These are phyloP conservation scores for Vitellaria paradoxa DNA, from an alignment of 179 eudicot genomes.

Conservation along the genomic window DNA sequence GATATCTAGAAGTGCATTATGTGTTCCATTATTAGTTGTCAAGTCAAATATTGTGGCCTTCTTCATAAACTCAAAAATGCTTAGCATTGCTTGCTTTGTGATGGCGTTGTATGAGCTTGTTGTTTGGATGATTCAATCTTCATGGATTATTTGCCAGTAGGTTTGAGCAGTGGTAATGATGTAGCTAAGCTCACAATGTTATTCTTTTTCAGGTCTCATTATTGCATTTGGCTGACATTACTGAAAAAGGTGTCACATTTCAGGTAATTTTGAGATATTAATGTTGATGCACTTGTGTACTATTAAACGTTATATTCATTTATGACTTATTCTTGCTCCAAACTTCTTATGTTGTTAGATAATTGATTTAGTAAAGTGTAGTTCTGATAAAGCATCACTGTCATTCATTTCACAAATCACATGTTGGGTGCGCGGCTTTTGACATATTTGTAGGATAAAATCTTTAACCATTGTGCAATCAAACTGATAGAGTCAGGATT, in stretches of 20 bases:
- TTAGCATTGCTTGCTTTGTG: not conserved
- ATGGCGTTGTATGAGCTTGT: not conserved
- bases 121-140: not conserved
- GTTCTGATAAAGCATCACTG: not conserved
- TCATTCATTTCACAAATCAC: not conserved
- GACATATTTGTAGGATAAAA: not conserved
- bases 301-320: not conserved
- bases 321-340: not conserved
- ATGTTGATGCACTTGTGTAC: not conserved
- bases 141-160: slow-evolving; percentile 2
- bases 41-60: not conserved
- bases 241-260: slow-evolving; percentile 86
- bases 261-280: slow-evolving; percentile 47
- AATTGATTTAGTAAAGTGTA: not conserved
- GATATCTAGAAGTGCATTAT: not conserved
- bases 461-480: not conserved
- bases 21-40: slow-evolving; percentile 1
- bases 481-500: not conserved
- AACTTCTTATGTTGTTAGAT: not conserved
- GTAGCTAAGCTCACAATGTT: not conserved
- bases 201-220: slow-evolving; percentile 56
- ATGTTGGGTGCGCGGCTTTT: not conserved
- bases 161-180: not conserved
- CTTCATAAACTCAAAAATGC: not conserved
- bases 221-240: slow-evolving; percentile 88